A percentile compares a stretch with the other conserved stretches of the same genome.
These are phyloP conservation scores for Hamigera avellanea DNA, from an alignment of 495 filamentous ascomycete species.

Conservation along the genomic window DNA sequence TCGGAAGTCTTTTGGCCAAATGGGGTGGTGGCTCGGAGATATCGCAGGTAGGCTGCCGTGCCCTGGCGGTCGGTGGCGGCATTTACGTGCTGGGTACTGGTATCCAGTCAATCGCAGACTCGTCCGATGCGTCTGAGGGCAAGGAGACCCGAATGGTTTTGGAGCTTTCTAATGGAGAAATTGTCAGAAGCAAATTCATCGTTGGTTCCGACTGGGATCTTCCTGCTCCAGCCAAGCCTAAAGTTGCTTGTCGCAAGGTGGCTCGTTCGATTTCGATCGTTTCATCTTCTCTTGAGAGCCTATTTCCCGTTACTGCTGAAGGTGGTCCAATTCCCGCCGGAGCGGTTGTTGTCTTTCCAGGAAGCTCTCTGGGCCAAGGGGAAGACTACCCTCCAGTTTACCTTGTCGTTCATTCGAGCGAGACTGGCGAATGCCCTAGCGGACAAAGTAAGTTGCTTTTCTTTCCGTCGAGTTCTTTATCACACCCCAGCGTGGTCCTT, in stretches of 20 bases:
- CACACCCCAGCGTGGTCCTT: constrained; percentile 8
- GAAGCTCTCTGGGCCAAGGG: constrained; percentile 30
- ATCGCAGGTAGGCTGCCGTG: constrained; percentile 83
- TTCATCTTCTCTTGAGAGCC: constrained; percentile 46
- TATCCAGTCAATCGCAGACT: constrained; percentile 28
- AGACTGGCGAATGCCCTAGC: constrained; percentile 76
- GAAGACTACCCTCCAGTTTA: constrained; percentile 48
- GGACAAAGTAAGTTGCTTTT: constrained; percentile 68
- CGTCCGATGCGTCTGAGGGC: constrained; percentile 11
- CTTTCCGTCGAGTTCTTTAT: constrained; percentile 5
- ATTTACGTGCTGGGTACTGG: constrained; percentile 76
- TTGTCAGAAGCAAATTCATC: constrained; percentile 43
- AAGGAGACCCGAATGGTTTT: constrained; percentile 31
- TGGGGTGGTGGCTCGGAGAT: constrained; percentile 93
- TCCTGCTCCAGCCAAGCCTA: constrained; percentile 8
- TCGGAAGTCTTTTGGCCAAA: constrained; percentile 75
- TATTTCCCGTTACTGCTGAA: constrained; percentile 65
- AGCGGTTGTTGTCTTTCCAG: constrained; percentile 61
- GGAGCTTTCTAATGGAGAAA: constrained; percentile 47
- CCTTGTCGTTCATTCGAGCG: constrained; percentile 67
- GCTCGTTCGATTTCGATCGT: constrained; percentile 48
- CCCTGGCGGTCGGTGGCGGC: constrained; percentile 82
- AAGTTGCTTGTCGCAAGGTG: constrained; percentile 20
- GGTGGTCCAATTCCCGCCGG: constrained; percentile 64
- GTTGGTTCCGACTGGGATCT: constrained; percentile 39